Evolutionary conservation across 2,329 filamentous ascomycete genomes (phyloP), one percentile per base, ranked within the genome.

Genomic region (Calonectria ilicicola): DNA sequence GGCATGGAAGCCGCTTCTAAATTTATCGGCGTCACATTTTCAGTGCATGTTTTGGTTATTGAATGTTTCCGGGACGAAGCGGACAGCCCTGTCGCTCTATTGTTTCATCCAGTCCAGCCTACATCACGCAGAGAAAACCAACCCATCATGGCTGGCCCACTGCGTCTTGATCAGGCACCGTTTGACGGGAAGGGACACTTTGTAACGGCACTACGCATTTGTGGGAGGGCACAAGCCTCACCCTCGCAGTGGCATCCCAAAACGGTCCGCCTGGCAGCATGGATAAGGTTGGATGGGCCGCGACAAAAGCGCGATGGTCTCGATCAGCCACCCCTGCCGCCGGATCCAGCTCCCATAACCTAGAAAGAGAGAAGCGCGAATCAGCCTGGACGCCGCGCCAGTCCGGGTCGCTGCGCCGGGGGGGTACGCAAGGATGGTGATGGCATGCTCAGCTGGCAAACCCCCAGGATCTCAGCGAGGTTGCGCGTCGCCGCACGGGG

Each of bases 401-500:
- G 75, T 68, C 71, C 69, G 65, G 74, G 74, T 67, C 70, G 66
- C 71, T 62, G 65, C 74, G 69, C 62, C 69, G 74, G 67, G 67
- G 67, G 64, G 73, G n/a, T 29, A 67, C 68, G 26, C 75, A 72
- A 65, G 75, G 72, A 73, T 60, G 53, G 10, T 72, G 47, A 44
- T 47, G 65, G 35, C 29, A 66, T 32, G 49, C 51, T 49, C 38
- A 64, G 67, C 49, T 70, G 62, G 70, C 49, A 63, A 70, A 42
- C 51, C 72, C 51, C 66, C 51, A 26, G 62, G 63, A 69, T 66
- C 62, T 68, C 44, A 46, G 42, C 49, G 44, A 49, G 58, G 40
- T 70, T 74, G 68, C 74, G 65, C 65, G 67, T 72, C 69, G 72
- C 69, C 49, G 56, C 63, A 47, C 35, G 47, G 26, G 60, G 51